These are phyloP conservation scores for Acanthochlamys bracteata DNA, from an alignment of 106 monocot genomes.

Conservation along the genomic window DNA sequence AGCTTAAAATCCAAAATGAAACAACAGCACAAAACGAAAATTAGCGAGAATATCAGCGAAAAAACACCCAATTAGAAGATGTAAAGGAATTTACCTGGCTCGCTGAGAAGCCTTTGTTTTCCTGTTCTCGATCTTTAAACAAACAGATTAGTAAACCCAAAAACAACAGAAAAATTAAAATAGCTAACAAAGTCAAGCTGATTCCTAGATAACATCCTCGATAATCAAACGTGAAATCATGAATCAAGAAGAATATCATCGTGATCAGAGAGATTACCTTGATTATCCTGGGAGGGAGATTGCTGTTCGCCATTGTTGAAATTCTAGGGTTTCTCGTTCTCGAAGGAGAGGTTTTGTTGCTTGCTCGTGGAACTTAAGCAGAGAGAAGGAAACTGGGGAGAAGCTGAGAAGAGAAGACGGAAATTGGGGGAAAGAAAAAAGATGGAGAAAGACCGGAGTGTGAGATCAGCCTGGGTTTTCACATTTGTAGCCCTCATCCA, in stretches of 20 bases:
- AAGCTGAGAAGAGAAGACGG: not conserved
- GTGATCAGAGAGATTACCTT: slow-evolving; percentile 49
- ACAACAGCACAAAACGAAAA: not conserved
- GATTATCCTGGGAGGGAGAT: slow-evolving; percentile 92
- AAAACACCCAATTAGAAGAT: not conserved
- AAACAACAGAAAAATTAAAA: not conserved
- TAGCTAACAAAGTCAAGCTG: not conserved
- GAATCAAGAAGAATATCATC: not conserved
- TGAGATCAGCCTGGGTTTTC: not conserved
- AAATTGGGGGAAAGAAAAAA: not conserved
- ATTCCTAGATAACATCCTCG: too few relatives aligned
- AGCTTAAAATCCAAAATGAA: slow-evolving; percentile 32
- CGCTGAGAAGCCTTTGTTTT: slow-evolving; percentile 93
- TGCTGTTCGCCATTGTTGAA: slow-evolving; percentile 64
- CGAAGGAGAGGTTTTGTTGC: not conserved
- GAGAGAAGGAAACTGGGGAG: not conserved
- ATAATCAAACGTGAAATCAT: not conserved
- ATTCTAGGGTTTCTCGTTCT: not conserved
- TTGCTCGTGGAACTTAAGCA: not conserved
- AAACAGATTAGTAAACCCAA: not conserved
- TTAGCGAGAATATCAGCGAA: not conserved
- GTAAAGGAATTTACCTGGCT: slow-evolving; percentile 48
- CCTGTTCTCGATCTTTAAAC: slow-evolving; percentile 30
- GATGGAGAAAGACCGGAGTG: not conserved
- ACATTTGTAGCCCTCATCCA: too few relatives aligned